Conservation (phyloP, 345 rosid species). For the Balakata baccata region DNA sequence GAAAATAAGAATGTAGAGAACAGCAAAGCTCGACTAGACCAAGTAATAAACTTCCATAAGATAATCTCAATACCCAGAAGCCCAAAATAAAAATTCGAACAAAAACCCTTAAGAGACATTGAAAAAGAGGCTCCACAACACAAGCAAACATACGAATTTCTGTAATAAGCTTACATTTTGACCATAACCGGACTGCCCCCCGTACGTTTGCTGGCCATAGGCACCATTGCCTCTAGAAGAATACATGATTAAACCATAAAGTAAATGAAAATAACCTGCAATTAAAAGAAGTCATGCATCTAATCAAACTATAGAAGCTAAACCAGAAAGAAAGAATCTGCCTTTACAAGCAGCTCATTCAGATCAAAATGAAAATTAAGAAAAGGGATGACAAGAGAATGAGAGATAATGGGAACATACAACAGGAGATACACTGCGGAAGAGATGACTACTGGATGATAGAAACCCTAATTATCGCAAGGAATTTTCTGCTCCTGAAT, state of each 20-base stretch:
- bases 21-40: background rate
- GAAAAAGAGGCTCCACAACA: background rate
- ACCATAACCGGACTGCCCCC: constrained; percentile 70
- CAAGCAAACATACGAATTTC: background rate
- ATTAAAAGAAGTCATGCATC: background rate
- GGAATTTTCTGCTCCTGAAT: background rate
- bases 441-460: background rate
- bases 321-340: no score
- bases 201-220: constrained; percentile 69
- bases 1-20: background rate
- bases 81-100: background rate
- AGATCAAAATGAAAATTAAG: background rate
- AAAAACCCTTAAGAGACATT: background rate
- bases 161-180: constrained; percentile 58
- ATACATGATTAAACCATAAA: constrained; percentile 46
- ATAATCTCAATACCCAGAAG: background rate
- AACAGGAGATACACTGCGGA: background rate
- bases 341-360: background rate
- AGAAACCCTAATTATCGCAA: background rate
- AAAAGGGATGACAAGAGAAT: no score
- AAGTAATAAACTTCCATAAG: background rate
- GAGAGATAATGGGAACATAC: background rate
- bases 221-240: constrained; percentile 70
- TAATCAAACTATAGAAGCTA: background rate
- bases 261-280: constrained; percentile 9